Evolutionary conservation across 2,329 filamentous ascomycete genomes (phyloP).

Genomic region (Claviceps maximensis): DNA sequence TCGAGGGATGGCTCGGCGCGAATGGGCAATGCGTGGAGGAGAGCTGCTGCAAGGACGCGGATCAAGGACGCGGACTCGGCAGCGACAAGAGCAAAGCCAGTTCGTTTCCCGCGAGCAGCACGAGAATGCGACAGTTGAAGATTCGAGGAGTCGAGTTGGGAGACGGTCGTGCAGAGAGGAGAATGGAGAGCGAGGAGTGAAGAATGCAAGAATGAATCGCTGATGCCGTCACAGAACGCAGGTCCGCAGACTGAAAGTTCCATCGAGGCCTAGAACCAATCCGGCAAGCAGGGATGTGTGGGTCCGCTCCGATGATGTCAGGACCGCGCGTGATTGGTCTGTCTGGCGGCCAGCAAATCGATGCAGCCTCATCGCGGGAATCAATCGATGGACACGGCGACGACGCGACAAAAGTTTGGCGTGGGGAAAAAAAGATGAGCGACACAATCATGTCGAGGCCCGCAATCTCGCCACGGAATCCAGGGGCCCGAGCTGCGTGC

Average conservation of each 20-base stretch:
- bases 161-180: no score
- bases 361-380: no score
- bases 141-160: no score
- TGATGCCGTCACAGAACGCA: neutral
- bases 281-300: neutral
- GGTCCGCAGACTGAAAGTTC: neutral
- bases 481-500: no score
- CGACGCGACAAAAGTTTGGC: no score
- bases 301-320: conserved; percentile 7
- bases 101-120: conserved; percentile 4
- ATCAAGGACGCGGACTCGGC: neutral
- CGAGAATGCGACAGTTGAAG: neutral
- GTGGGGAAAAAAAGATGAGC: no score
- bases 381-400: no score
- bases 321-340: conserved; percentile 3
- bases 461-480: no score
- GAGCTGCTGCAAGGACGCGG: neutral
- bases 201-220: neutral
- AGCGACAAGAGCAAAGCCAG: neutral
- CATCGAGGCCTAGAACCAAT: conserved; percentile 2
- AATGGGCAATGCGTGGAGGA: neutral
- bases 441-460: no score
- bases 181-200: neutral
- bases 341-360: neutral
- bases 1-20: neutral